Base-by-base conservation (phyloP, 208 protist genomes). In the Leishmania amazonensis region DNA sequence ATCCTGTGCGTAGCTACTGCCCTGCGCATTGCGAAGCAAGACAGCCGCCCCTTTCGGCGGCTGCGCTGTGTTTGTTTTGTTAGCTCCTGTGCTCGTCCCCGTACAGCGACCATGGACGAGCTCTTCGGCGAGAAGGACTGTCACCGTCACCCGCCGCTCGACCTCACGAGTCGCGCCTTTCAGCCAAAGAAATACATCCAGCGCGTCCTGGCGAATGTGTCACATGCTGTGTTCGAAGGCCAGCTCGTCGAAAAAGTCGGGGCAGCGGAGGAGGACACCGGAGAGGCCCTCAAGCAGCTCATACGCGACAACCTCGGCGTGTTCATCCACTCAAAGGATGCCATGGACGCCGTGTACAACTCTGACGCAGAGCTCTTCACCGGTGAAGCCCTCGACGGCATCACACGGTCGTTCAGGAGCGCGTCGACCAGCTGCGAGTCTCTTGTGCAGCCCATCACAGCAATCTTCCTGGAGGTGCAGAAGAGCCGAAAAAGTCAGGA, bases 261-360 rank as follows among this genome's bases (percentile, higher is more conserved):
- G 31, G 85, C 81, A 51, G 87, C 83, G 0, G 89, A 92, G 17
- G 81, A 78, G 58, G 72, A 89, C 57, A 91, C 93, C 5, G 84
- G 81, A 2, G 90, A 89, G 83, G 87, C 89, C 38, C 80, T 98
- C 19, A 96, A 98, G 83, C 85, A 93, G 79, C 85, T 98, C 17
- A 90, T 98, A 42, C 91, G 89, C 60, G 92, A 95, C 67, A 88
- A 94, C 82, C 87, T 98, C 28, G 89, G 86, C 28, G 93, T 93
- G n/a, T 97, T 98, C 78, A 94, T 98, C 78, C 87, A 89, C 54
- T 94, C 86, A 49, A 95, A 94, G 72, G 93, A 96, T 80, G 90
- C 93, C 35, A 95, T 98, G 89, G 87, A 93, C 77, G 65, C 84
- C 35, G 91, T 98, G 62, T 95, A 89, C 83, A 84, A 78, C 75